A percentile compares a stretch with the other conserved stretches of the same genome.
phyloP scores from a whole-genome alignment of 768 basidiomycete species.

The Calocybe indica region DNA sequence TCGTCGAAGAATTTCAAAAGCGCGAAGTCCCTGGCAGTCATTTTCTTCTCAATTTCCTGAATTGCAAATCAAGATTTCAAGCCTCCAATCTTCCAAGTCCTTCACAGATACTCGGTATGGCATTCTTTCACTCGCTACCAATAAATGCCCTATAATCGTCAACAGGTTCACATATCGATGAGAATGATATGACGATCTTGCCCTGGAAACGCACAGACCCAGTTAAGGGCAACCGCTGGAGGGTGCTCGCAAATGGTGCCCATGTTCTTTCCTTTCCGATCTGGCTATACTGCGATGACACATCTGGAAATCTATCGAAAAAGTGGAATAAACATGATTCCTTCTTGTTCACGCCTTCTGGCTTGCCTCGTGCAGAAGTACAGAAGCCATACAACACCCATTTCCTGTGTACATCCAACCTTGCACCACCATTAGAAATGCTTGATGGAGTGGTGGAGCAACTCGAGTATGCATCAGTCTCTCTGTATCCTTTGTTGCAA shows the following conservation, averaged over 20 bases:
- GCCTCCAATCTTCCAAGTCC: background rate
- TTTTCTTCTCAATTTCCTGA: background rate
- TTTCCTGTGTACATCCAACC: conserved; percentile 34
- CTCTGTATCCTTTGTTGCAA: background rate
- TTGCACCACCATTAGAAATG: conserved; percentile 36
- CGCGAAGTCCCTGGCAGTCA: background rate
- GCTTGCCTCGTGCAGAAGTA: conserved; percentile 20
- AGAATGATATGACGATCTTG: background rate
- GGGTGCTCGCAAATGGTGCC: conserved; percentile 17
- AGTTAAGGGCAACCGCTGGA: conserved; percentile 18
- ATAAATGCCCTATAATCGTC: background rate
- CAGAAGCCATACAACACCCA: conserved; percentile 30
- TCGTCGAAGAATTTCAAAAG: conserved; percentile 12
- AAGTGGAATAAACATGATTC: conserved; percentile 41
- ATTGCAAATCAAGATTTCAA: background rate
- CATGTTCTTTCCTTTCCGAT: conserved; percentile 24
- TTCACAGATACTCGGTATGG: background rate
- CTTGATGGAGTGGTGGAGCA: conserved; percentile 25
- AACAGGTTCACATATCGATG: background rate
- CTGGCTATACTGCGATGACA: conserved; percentile 38
- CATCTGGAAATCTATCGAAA: conserved; percentile 37
- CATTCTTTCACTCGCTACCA: background rate
- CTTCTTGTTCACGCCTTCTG: conserved; percentile 28
- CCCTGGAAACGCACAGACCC: conserved; percentile 13
- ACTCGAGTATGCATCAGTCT: background rate